Evolutionary conservation across 2,329 filamentous ascomycete species (phyloP).

Genomic region (Colletotrichum euphorbiae): DNA sequence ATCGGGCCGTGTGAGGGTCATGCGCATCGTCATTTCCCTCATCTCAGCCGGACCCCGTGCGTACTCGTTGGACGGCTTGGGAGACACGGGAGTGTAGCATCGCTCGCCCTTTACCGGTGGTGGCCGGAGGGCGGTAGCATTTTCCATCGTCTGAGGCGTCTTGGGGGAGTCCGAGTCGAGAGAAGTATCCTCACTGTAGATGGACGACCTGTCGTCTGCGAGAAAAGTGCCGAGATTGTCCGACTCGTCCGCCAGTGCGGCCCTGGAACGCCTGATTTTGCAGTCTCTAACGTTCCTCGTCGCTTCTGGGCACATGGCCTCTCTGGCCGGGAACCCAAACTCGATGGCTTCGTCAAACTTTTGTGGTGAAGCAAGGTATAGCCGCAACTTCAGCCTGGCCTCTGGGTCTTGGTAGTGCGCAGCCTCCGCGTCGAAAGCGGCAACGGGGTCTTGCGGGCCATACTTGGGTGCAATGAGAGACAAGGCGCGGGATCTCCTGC

Average conservation of each 20-base stretch:
- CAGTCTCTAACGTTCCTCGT: slow-evolving; percentile 47
- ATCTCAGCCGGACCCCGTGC: slow-evolving; percentile 60
- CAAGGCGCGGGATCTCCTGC: slow-evolving; percentile 65
- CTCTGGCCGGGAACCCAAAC: slow-evolving; percentile 85
- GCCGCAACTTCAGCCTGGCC: slow-evolving; percentile 84
- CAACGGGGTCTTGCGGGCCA: slow-evolving; percentile 55
- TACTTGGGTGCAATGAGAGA: slow-evolving; percentile 65
- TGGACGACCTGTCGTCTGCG: slow-evolving; percentile 67
- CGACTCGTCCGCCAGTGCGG: slow-evolving; percentile 50
- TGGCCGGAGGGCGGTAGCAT: slow-evolving; percentile 46
- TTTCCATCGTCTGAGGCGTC: slow-evolving; percentile 64
- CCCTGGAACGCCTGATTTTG: slow-evolving; percentile 34
- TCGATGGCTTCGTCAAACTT: slow-evolving; percentile 97
- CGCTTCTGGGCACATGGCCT: slow-evolving; percentile 52
- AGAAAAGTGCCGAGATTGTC: slow-evolving; percentile 68
- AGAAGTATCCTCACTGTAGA: slow-evolving; percentile 67
- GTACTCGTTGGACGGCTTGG: slow-evolving; percentile 56
- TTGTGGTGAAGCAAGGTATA: slow-evolving; percentile 88
- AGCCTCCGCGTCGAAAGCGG: slow-evolving; percentile 75
- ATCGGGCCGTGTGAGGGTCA: slow-evolving; percentile 93
- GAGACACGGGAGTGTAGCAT: slow-evolving; percentile 25
- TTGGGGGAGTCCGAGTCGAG: slow-evolving; percentile 70
- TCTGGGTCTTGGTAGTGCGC: slow-evolving; percentile 92
- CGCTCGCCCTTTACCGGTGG: slow-evolving; percentile 44
- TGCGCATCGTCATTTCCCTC: slow-evolving; percentile 94